Evolutionary conservation across 345 rosid genomes (phyloP).

Genomic region (rapeseed (Brassica napus)): Da-Ae NC_063447.1:41648001-41648500

Average conservation of each 20-base stretch:
- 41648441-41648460: conserved; percentile 59
- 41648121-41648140: not conserved
- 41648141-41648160: conserved; percentile 8
- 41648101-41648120: conserved; percentile 16
- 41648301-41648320: conserved; percentile 99
- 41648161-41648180: conserved; percentile 9
- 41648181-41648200: conserved; percentile 13
- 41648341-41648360: conserved; percentile 70
- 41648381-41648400: conserved; percentile 15
- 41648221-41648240: conserved; percentile 11
- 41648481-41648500: conserved; percentile 65
- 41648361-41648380: conserved; percentile 21
- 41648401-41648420: conserved; percentile 25
- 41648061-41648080: conserved; percentile 12
- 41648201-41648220: conserved; percentile 19
- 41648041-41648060: not conserved
- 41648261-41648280: conserved; percentile 64
- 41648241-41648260: conserved; percentile 23
- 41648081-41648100: conserved; percentile 8
- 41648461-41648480: conserved; percentile 89
- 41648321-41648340: conserved; percentile 99
- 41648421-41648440: conserved; percentile 59
- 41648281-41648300: conserved; percentile 94
- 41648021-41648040: conserved; percentile 15
- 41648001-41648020: conserved; percentile 26